Base-by-base conservation (phyloP, 306 rosid genomes). In the Neltuma alba region DNA sequence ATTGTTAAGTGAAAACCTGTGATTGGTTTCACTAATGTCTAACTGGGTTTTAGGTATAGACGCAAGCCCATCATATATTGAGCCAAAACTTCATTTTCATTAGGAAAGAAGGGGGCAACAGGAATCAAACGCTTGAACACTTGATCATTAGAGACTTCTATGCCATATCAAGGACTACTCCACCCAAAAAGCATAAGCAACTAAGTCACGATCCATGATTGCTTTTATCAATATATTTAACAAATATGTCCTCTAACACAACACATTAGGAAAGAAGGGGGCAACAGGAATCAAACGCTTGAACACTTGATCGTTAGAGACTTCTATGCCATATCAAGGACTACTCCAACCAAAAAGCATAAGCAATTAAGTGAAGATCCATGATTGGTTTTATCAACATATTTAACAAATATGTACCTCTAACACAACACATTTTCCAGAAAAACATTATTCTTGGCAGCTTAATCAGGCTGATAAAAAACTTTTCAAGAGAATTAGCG, bases 401-500 rank as follows among this genome's bases (percentile, higher is more conserved):
- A 27, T 38, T 8, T 21, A 40, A n/a, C 20, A 67, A n/a, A 11
- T 21, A 70, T 58, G 70, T 37, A 76, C 61, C 60, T 52, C 27
- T n/a, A 52, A 21, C 21, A 47, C 21, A 54, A 41, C 38, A 27
- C 36, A 73, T 47, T 16, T 72, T 61, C 48, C 74, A 28, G 25
- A 41, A 30, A 37, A 74, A 57, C 67, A 20, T 12, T 18, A 16
- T 30, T 31, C 55, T 18, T 11, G 9, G n/a, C 27, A 69, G 23
- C 65, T 83, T 61, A 70, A 55, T 66, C 62, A 30, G 5, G 48
- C 66, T 36, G 48, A 9, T 65, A 45, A 41, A 36, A 50, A 38
- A 18, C 50, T 44, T 44, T 7, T n/a, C 58, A 20, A 52, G 27
- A 52, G 25, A 52, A 52, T 47, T 60, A 79, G 20, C 68, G 76